Evolutionary conservation across 73 alveolate genomes (phyloP), one percentile per base, ranked within the genome.

Genomic region (Uronychia binucleata): DNA sequence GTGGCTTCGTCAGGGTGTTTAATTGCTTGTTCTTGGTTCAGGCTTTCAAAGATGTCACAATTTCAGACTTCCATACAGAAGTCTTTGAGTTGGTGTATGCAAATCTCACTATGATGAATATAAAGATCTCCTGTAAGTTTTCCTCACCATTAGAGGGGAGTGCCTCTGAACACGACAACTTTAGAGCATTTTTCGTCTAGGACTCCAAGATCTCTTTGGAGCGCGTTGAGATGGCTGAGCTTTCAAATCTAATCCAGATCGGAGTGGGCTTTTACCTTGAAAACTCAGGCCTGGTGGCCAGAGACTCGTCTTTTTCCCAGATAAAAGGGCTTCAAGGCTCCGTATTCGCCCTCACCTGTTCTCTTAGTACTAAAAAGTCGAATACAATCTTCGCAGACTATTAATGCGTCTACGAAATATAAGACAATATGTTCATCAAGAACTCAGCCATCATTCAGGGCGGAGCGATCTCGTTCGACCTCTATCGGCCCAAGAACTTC

Each of bases 401-500:
- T n/a, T n/a, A n/a, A n/a, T 82, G 89, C 27, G 35, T 14, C 33
- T 30, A 30, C 30, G 1, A 26, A 1, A 26, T 82, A 0, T 8
- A 33, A 0, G 57, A 67, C 0, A 32, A 77, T 0, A 34, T 26
- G 1, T 82, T 82, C 34, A 28, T 19, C 0, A 30, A 35, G 31
- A 82, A 82, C 74, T 11, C 79, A 30, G 89, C 89, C 0, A 31
- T 5, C 0, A 0, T n/a, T 0, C 0, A 31, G 33, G 89, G 89
- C 32, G 89, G 83, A 31, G 89, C 83, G 19, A 33, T 82, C 74
- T 13, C 25, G 26, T 82, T 74, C 34, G 57, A 82, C 29, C 33
- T 33, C 57, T 32, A 74, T 59, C 76, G 79, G 28, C 89, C 89
- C 26, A 60, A 19, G 0, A 1, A 74, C 1, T 0, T 27, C 0